phyloP scores from a whole-genome alignment of 1,139 yeast species.

The Yamadazyma friedrichii region DNA sequence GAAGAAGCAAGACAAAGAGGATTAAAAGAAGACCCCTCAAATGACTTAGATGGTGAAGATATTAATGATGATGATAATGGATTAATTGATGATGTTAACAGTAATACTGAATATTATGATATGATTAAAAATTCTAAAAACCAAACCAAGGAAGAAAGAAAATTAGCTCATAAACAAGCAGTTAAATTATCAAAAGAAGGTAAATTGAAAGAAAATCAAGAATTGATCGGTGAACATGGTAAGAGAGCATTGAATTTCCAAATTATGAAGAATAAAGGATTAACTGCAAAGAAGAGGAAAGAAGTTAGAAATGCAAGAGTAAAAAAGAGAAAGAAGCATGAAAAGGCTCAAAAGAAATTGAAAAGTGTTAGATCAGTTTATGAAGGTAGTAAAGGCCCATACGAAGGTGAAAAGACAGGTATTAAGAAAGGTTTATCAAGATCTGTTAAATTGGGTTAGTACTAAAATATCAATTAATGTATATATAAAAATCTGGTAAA shows the following conservation, averaged over 20 bases:
- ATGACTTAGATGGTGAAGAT: constrained; percentile 53
- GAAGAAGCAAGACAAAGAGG: constrained; percentile 93
- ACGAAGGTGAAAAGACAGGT: constrained; percentile 96
- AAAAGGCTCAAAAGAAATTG: constrained; percentile 90
- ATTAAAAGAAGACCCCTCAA: constrained; percentile 53
- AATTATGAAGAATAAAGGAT: constrained; percentile 91
- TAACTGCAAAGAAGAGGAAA: constrained; percentile 88
- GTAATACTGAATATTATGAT: constrained; percentile 42
- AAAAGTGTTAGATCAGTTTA: constrained; percentile 87
- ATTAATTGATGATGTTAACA: constrained; percentile 35
- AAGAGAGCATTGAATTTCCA: constrained; percentile 95
- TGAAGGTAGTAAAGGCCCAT: constrained; percentile 71
- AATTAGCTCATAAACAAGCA: constrained; percentile 68
- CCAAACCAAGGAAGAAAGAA: constrained; percentile 52
- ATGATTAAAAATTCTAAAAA: constrained; percentile 48
- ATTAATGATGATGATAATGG: constrained; percentile 49
- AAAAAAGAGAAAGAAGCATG: constrained; percentile 97
- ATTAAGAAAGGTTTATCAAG: constrained; percentile 88
- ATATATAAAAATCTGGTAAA: too few relatives aligned
- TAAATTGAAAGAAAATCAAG: constrained; percentile 68
- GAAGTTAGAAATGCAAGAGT: constrained; percentile 95
- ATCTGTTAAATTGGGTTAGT: constrained; percentile 68
- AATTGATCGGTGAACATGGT: constrained; percentile 68
- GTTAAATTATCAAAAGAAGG: constrained; percentile 84
- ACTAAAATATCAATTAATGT: not conserved